Conservation (phyloP, 2,329 filamentous ascomycete genomes). For the Tolypocladium guangdongense region DNA sequence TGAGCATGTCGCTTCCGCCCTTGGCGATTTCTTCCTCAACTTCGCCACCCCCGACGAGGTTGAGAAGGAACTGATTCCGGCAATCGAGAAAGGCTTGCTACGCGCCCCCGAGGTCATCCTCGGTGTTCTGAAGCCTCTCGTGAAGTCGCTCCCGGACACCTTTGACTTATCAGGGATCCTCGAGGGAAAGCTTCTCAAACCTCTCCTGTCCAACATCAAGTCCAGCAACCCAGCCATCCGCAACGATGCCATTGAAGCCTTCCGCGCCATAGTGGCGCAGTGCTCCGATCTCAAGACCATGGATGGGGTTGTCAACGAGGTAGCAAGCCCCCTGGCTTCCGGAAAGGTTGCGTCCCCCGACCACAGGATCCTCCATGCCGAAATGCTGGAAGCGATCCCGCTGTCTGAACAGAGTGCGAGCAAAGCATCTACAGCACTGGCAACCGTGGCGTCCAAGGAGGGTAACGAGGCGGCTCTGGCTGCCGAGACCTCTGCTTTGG, state of each 20-base stretch:
- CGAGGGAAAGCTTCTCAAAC: slow-evolving; percentile 65
- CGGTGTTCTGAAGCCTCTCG: slow-evolving; percentile 63
- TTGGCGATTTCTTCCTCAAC: slow-evolving; percentile 71
- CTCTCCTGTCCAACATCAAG: slow-evolving; percentile 80
- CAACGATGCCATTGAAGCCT: slow-evolving; percentile 63
- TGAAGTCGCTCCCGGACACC: slow-evolving; percentile 54
- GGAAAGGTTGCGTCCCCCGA: slow-evolving; percentile 79
- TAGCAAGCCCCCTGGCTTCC: slow-evolving; percentile 67
- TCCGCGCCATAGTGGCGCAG: slow-evolving; percentile 55
- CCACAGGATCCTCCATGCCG: slow-evolving; percentile 71
- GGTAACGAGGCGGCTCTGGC: slow-evolving; percentile 75
- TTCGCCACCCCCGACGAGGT: slow-evolving; percentile 69
- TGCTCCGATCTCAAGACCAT: slow-evolving; percentile 48
- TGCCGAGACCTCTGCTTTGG: slow-evolving; percentile 63
- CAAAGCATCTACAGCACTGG: slow-evolving; percentile 56
- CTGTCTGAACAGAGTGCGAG: slow-evolving; percentile 50
- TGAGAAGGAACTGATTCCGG: slow-evolving; percentile 62
- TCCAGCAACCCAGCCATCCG: slow-evolving; percentile 76
- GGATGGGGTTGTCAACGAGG: slow-evolving; percentile 62
- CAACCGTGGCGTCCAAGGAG: slow-evolving; percentile 66
- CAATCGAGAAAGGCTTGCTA: slow-evolving; percentile 80
- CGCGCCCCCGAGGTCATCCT: slow-evolving; percentile 85
- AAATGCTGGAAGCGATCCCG: slow-evolving; percentile 61
- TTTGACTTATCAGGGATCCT: slow-evolving; percentile 73
- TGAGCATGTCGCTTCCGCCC: slow-evolving; percentile 57